A percentile compares a stretch with the other conserved stretches of the same genome.
Evolutionary conservation across 192 early-diverging fungal species (phyloP).

Genomic region (Obelidium mucronatum): DNA sequence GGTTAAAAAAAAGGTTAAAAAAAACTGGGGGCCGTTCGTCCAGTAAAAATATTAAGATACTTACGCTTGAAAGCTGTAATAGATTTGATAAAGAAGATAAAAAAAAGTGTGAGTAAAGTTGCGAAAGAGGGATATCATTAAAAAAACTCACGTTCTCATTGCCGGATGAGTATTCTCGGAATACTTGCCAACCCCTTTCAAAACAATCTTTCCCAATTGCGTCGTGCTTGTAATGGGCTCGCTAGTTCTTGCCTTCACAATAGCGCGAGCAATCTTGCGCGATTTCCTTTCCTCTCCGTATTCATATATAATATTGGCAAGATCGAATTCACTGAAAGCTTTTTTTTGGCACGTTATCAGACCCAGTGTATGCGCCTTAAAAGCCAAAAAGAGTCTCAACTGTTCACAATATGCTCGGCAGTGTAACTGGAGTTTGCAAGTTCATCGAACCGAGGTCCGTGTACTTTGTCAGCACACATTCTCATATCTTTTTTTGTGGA

Average conservation of each 20-base stretch:
- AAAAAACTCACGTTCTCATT: constrained; percentile 66
- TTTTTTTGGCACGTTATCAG: not conserved
- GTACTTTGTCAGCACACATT: constrained; percentile 52
- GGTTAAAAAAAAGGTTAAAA: too few relatives aligned
- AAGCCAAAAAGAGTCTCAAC: constrained; percentile 12
- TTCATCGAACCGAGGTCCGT: not conserved
- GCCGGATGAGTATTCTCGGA: constrained; percentile 53
- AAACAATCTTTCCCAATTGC: constrained; percentile 62
- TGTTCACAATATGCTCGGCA: constrained; percentile 71
- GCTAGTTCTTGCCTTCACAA: constrained; percentile 58
- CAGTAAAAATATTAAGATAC: not conserved
- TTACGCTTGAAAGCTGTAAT: constrained; percentile 22
- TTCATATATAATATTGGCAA: constrained; percentile 68
- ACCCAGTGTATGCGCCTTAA: not conserved
- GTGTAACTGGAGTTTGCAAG: constrained; percentile 39
- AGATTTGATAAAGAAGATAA: not conserved
- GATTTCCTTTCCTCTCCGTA: constrained; percentile 74
- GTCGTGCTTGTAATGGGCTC: constrained; percentile 62
- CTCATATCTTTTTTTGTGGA: constrained; percentile 69
- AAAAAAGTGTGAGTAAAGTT: not conserved
- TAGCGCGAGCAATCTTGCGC: constrained; percentile 66
- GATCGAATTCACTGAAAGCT: constrained; percentile 61
- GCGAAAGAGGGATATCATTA: too few relatives aligned
- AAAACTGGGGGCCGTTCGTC: too few relatives aligned
- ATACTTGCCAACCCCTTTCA: constrained; percentile 41